phyloP scores from a whole-genome alignment of 2,329 filamentous ascomycete genomes.

The Westerdykella aurantiaca region DNA sequence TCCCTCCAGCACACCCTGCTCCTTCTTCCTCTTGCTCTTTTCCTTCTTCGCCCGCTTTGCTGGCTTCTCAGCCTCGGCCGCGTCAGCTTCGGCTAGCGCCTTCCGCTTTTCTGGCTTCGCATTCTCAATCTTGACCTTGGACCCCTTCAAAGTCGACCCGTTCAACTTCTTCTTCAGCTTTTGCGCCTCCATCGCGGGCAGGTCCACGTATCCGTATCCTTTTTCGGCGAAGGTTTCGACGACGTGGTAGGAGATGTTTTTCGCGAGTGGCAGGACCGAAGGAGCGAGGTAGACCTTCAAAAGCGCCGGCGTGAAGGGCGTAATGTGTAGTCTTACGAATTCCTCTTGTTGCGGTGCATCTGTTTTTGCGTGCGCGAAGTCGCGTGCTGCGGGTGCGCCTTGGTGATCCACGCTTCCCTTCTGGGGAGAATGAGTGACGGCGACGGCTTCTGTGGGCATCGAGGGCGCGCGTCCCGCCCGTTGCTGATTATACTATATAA shows the following conservation, averaged over 20 bases:
- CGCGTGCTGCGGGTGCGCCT: conserved; percentile 40
- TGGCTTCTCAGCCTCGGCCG: conserved; percentile 46
- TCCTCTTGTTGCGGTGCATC: not conserved
- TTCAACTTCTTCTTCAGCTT: conserved; percentile 88
- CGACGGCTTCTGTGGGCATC: not conserved
- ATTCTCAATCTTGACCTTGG: conserved; percentile 77
- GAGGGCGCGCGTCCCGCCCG: not conserved
- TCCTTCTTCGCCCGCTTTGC: conserved; percentile 41
- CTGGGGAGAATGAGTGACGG: not conserved
- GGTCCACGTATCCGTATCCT: conserved; percentile 82
- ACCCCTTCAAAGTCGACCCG: conserved; percentile 75
- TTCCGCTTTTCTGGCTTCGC: conserved; percentile 61
- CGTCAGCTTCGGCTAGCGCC: conserved; percentile 32
- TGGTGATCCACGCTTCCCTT: conserved; percentile 29
- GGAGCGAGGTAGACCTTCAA: conserved; percentile 66
- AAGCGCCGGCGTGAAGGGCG: conserved; percentile 72
- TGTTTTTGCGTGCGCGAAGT: not conserved
- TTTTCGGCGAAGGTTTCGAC: conserved; percentile 85
- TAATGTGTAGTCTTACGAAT: conserved; percentile 68
- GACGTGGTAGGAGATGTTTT: conserved; percentile 81
- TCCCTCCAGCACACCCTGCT: conserved; percentile 56
- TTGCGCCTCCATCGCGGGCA: conserved; percentile 77
- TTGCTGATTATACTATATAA: not conserved
- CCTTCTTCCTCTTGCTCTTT: conserved; percentile 43
- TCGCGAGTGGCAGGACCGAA: conserved; percentile 59